Conservation (phyloP, 345 rosid species). For the Sisymbrium irio region DNA sequence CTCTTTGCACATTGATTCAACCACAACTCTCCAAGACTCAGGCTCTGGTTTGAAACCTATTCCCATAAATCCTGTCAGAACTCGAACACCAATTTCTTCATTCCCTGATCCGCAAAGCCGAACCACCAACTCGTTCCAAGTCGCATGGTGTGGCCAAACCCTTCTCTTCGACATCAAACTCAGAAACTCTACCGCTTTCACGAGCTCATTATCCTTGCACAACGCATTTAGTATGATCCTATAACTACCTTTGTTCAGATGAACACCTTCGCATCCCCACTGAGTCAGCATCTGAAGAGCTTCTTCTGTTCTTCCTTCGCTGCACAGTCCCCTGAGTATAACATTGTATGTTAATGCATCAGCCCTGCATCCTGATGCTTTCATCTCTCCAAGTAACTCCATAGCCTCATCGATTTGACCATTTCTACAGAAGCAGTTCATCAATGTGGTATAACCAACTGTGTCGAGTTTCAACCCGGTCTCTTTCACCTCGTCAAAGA, state of each 20-base stretch:
- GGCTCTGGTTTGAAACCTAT: conserved; percentile 64
- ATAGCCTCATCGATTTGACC: conserved; percentile 55
- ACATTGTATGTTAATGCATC: conserved; percentile 76
- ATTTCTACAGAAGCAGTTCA: conserved; percentile 60
- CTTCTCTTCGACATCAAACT: conserved; percentile 65
- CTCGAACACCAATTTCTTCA: conserved; percentile 44
- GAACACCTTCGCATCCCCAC: conserved; percentile 52
- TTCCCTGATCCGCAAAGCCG: conserved; percentile 57
- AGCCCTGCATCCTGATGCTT: conserved; percentile 54
- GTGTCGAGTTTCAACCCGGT: conserved; percentile 59
- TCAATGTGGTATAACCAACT: conserved; percentile 72
- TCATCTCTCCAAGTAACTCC: conserved; percentile 70
- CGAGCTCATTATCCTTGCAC: conserved; percentile 56
- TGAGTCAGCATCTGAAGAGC: conserved; percentile 60
- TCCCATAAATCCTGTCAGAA: conserved; percentile 46
- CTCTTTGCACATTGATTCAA: conserved; percentile 63
- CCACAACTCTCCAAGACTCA: conserved; percentile 54
- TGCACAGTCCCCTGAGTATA: conserved; percentile 65
- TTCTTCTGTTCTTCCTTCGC: conserved; percentile 58
- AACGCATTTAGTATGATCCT: conserved; percentile 74
- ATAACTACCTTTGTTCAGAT: conserved; percentile 73
- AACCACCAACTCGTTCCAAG: conserved; percentile 72
- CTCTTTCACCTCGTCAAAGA: conserved; percentile 61
- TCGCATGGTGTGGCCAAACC: conserved; percentile 64
- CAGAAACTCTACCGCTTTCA: conserved; percentile 52